Conservation (phyloP, 2,329 filamentous ascomycete species). For the Xylaria polymorpha region DNA sequence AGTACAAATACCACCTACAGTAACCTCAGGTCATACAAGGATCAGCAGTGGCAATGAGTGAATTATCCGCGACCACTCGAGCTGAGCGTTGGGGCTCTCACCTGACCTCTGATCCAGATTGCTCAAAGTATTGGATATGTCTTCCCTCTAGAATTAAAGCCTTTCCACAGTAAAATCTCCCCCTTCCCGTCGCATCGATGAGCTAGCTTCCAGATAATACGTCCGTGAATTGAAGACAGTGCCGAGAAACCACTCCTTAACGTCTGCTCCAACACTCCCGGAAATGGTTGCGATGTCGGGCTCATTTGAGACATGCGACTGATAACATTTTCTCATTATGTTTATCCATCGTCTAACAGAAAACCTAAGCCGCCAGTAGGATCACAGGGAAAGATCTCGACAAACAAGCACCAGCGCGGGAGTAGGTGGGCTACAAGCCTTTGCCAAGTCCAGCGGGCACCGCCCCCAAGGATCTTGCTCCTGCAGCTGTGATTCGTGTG, state of each 20-base stretch:
- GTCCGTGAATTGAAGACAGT: background rate
- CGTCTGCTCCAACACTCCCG: background rate
- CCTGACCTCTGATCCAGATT: slow-evolving; percentile 14
- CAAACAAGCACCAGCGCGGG: slow-evolving; percentile 25
- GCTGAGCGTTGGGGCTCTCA: slow-evolving; percentile 16
- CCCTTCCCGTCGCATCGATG: background rate
- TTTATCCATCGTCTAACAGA: slow-evolving; percentile 38
- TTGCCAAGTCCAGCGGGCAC: slow-evolving; percentile 35
- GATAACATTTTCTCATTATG: slow-evolving; percentile 38
- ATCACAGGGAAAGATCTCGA: slow-evolving; percentile 36
- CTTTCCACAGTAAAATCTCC: background rate
- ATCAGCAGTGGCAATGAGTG: slow-evolving; percentile 13
- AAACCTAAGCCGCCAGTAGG: slow-evolving; percentile 37
- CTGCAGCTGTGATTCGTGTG: slow-evolving; percentile 39
- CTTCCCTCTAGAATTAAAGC: background rate
- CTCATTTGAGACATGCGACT: slow-evolving; percentile 1
- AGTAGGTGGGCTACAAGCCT: slow-evolving; percentile 31
- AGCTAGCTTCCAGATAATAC: background rate
- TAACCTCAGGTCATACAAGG: background rate
- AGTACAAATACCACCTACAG: slow-evolving; percentile 9
- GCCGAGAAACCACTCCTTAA: background rate
- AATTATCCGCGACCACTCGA: slow-evolving; percentile 16
- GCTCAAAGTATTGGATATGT: slow-evolving; percentile 5
- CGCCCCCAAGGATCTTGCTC: slow-evolving; percentile 26
- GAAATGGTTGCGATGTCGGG: slow-evolving; percentile 32